Evolutionary conservation across 2,329 filamentous ascomycete species (phyloP), one percentile per base, ranked within the genome.

Genomic region (Diaporthe longicolla): DNA sequence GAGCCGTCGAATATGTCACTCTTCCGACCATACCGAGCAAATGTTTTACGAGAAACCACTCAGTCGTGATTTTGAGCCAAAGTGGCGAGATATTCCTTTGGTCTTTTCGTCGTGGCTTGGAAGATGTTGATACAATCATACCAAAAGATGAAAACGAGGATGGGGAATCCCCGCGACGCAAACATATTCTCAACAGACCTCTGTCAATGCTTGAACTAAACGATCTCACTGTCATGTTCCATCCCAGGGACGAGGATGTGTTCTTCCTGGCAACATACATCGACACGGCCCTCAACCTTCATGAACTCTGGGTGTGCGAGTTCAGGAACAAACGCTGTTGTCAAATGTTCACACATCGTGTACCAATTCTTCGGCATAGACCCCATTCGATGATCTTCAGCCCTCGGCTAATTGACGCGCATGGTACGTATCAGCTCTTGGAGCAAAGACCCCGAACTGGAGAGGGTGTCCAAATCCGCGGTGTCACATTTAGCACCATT

Each of bases 381-480:
- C 24, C 9, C 29, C 24, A 21, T 24, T n/a, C 29, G n/a, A 19
- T 52, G 17, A 3, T 11, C 1, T 40, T 68, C 15, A 26, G 2
- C 11, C 29, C 63, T 15, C 21, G 26, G 6, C 50, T 52, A 26
- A 40, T 35, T 43, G 73, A 74, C n/a, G 40, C n/a, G 4, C 70
- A 59, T 5, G 73, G 73, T 7, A 73, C 73, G 2, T 73, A 63
- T 29, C 35, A 55, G 15, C 48, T 74, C 21, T 35, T 69, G n/a
- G 45, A 26, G 9, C 10, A 52, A 13, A 15, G 26, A 43, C 13
- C 8, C 11, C 8, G 3, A 13, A 1, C 32, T 24, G n/a, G 48
- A 6, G 29, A 35, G 13, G 17, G 7, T 40, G 10, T 24, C 43
- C 70, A 26, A 0, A 10, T 58, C n/a, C 29, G 21, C 7, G 40